Evolutionary conservation across 1,139 yeast species (phyloP).

Genomic region (Blastobotrys persicus): DNA sequence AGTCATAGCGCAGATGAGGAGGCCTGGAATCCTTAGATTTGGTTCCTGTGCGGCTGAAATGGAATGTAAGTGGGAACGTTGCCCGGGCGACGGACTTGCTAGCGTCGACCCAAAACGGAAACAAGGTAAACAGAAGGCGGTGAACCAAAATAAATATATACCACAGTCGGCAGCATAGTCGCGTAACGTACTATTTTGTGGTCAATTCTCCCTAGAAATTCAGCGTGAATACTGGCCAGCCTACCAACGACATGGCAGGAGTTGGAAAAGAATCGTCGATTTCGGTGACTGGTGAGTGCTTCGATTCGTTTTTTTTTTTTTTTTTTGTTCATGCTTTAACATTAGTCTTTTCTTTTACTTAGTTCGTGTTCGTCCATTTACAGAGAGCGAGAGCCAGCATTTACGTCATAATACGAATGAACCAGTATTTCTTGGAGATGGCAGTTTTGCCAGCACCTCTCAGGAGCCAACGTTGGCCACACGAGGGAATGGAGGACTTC

Average conservation of each 20-base stretch:
- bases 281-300: conserved; percentile 57
- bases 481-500: conserved; percentile 34
- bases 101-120: not conserved
- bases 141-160: not conserved
- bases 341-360: conserved; percentile 7
- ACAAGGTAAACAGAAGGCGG: not conserved
- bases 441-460: conserved; percentile 39
- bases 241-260: conserved; percentile 1
- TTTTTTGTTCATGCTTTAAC: not conserved
- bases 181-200: not conserved
- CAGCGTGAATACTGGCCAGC: not conserved
- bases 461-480: conserved; percentile 25
- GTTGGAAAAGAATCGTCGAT: conserved; percentile 59
- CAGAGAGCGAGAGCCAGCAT: conserved; percentile 51
- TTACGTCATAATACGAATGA: conserved; percentile 35
- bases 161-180: not conserved
- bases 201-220: not conserved
- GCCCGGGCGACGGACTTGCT: not conserved
- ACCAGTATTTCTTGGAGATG: conserved; percentile 55
- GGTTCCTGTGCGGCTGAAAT: not conserved
- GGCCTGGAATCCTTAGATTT: no score
- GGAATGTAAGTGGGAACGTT: not conserved
- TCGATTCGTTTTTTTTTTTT: not conserved
- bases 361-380: conserved; percentile 78
- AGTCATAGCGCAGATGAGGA: no score